Evolutionary conservation across 2,329 filamentous ascomycete genomes (phyloP), one percentile per base, ranked within the genome.

Genomic region (Claviceps maximensis): DNA sequence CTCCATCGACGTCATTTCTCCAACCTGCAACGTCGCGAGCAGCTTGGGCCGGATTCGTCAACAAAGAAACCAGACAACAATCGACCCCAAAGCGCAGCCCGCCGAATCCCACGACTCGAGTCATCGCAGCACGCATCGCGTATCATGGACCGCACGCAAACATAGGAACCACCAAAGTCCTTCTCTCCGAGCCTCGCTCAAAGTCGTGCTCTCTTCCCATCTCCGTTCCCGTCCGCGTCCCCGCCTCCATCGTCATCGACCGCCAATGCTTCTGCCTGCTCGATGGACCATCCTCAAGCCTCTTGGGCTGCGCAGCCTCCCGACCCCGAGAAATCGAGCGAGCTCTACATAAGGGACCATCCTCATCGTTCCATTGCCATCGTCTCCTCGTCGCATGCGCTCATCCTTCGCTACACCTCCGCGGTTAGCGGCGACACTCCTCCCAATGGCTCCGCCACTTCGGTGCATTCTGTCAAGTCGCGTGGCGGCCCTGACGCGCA

Each of bases 291-390:
- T 64, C 65, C 67, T 53, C 64, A 71, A 46, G 61, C 67, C 57
- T 61, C 69, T 50, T 76, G 74, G 71, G 70, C 63, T 57, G 68
- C 72, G 55, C 71, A 76, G 61, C 64, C 72, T 58, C 73, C 74
- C 15, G 71, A 74, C 46, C 69, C 72, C 57, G 77, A 81, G 55
- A 79, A 75, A 73, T 80, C 84, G 54, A 85, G 89, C 70, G 84
- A 85, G 62, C 82, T 95, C 56, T 79, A 93, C 62, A 83, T 95
- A 67, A 86, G 86, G 71, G 89, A 96, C 65, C 82, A 88, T 64
- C 89, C 89, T 59, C 82, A 89, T 66, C 87, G 91, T 59, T 86
- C 89, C 59, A 89, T 97, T 66, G 89, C 89, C 58, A 83, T 97
- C 59, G 84, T 85, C 40, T 90, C 89, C 31, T 73, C 83, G 42